Evolutionary conservation across 139 green algal genomes (phyloP).

Genomic region (Picochlorum costavermella): DNA sequence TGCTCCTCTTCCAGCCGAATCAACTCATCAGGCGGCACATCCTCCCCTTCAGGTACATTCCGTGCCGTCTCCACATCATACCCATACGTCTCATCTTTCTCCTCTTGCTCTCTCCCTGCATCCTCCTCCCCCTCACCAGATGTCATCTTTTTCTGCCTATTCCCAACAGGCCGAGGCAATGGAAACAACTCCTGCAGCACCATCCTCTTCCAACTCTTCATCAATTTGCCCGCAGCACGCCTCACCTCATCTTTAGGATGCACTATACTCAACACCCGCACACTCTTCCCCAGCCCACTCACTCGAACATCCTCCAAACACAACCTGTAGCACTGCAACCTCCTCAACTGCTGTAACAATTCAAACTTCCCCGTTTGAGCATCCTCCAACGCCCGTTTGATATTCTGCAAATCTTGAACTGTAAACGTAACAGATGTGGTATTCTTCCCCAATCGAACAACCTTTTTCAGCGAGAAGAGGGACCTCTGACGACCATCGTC

Average conservation of each 20-base stretch:
- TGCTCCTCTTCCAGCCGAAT: slow-evolving; percentile 10
- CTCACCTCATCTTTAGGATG: slow-evolving; percentile 10
- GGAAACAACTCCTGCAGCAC: background rate
- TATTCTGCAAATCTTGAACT: background rate
- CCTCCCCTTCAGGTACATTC: slow-evolving; percentile 1
- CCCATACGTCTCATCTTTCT: background rate
- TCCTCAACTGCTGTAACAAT: background rate
- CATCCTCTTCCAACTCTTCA: slow-evolving; percentile 6
- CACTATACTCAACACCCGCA: background rate
- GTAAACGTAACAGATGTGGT: slow-evolving; percentile 11
- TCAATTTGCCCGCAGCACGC: background rate
- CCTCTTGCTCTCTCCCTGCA: background rate
- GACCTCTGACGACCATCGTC: slow-evolving; percentile 12
- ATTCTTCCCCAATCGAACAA: slow-evolving; percentile 7
- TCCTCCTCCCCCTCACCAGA: background rate
- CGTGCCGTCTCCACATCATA: slow-evolving; percentile 9
- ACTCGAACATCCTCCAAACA: slow-evolving; percentile 4
- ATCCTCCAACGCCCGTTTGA: slow-evolving; percentile 1
- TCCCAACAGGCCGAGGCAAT: background rate
- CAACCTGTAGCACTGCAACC: slow-evolving; percentile 14
- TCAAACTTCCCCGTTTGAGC: background rate
- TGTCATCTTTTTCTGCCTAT: background rate
- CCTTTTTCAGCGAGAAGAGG: slow-evolving; percentile 9
- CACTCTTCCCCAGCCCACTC: background rate
- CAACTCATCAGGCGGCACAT: slow-evolving; percentile 2